phyloP scores from a whole-genome alignment of 495 filamentous ascomycete species.

The Pseudevernia furfuracea region DNA sequence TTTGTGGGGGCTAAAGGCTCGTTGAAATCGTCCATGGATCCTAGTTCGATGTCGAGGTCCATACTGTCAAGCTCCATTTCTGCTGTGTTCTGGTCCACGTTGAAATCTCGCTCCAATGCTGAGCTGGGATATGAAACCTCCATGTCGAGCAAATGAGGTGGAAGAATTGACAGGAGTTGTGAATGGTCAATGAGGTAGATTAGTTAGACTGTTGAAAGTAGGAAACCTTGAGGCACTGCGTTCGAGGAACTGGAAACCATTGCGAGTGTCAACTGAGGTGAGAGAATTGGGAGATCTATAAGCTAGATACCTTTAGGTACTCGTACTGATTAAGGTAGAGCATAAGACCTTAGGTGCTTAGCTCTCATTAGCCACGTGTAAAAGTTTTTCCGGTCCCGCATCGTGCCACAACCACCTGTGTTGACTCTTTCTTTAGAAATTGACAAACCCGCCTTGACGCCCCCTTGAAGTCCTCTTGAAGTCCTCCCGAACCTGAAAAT shows the following conservation, averaged over 20 bases:
- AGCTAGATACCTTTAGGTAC: too few relatives aligned
- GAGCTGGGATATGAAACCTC: neutral
- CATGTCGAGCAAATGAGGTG: neutral
- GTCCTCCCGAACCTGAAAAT: too few relatives aligned
- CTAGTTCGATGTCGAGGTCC: conserved; percentile 36
- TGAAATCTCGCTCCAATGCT: neutral
- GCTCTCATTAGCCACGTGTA: too few relatives aligned
- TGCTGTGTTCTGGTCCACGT: neutral
- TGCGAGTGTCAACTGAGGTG: too few relatives aligned
- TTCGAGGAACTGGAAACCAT: neutral
- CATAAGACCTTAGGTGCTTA: too few relatives aligned
- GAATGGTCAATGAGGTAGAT: neutral
- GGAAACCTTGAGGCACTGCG: neutral
- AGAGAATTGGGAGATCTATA: too few relatives aligned
- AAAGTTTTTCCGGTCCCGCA: too few relatives aligned
- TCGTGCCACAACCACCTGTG: too few relatives aligned
- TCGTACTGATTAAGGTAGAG: too few relatives aligned
- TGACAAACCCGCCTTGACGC: too few relatives aligned
- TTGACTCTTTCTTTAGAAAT: too few relatives aligned
- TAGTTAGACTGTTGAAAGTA: neutral
- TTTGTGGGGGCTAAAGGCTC: conserved; percentile 9
- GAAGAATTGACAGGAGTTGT: neutral
- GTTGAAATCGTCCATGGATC: conserved; percentile 29
- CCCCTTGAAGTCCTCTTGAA: too few relatives aligned
- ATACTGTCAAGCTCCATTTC: conserved; percentile 33